These are phyloP conservation scores for Blastosporella zonata DNA, from an alignment of 1,284 basidiomycete species.

Conservation along the genomic window DNA sequence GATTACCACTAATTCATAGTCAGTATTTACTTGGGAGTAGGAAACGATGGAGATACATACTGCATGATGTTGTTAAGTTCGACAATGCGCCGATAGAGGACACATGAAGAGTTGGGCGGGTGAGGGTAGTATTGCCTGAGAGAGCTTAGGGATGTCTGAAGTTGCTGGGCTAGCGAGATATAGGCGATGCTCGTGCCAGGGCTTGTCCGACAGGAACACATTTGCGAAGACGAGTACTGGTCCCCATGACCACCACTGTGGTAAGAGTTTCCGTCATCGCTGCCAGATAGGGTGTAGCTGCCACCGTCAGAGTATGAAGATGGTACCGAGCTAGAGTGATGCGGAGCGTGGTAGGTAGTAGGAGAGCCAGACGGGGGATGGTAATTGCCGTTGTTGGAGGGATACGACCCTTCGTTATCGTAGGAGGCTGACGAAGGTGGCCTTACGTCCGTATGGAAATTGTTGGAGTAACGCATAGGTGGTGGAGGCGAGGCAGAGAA, in stretches of 20 bases:
- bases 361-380: constrained; percentile 23
- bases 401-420: constrained; percentile 22
- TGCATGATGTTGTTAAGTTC: constrained; percentile 65
- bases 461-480: constrained; percentile 39
- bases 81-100: constrained; percentile 55
- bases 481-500: constrained; percentile 55
- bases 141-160: constrained; percentile 53
- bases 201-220: constrained; percentile 63
- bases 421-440: constrained; percentile 26
- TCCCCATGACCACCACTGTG: constrained; percentile 38
- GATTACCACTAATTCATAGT: constrained; percentile 38
- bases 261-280: constrained; percentile 43
- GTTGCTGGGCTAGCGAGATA: constrained; percentile 59
- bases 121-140: constrained; percentile 64
- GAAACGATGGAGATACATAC: constrained; percentile 44
- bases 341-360: constrained; percentile 22
- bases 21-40: constrained; percentile 7
- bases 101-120: constrained; percentile 48
- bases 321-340: constrained; percentile 29
- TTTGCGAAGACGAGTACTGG: constrained; percentile 34
- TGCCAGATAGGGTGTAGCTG: constrained; percentile 41
- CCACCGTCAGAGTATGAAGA: constrained; percentile 46
- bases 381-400: constrained; percentile 12
- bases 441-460: constrained; percentile 36
- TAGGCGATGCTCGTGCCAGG: constrained; percentile 57